Evolutionary conservation across 2,329 filamentous ascomycete species (phyloP).

Genomic region (Calonectria montana): DNA sequence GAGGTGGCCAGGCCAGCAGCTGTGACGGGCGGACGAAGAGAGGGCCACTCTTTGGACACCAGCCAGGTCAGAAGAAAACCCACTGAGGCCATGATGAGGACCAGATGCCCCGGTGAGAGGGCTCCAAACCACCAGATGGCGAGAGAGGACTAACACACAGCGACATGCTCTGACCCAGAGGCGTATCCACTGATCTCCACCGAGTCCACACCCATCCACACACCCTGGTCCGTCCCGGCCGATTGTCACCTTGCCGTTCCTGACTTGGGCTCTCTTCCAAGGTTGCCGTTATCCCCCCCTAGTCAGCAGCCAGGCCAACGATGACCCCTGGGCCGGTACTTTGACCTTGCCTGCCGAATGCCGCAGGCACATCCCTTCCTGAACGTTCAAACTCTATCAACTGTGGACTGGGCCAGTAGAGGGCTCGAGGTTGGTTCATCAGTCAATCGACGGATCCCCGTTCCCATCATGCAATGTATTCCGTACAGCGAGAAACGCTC

Average conservation of each 20-base stretch:
- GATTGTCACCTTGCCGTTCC: slow-evolving; percentile 43
- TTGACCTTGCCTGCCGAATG: slow-evolving; percentile 23
- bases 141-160: slow-evolving; percentile 9
- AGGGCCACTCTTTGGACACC: slow-evolving; percentile 5
- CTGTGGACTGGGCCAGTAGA: slow-evolving; percentile 1
- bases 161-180: slow-evolving; percentile 6
- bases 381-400: slow-evolving; percentile 15
- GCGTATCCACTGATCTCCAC: slow-evolving; percentile 27
- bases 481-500: slow-evolving; percentile 9
- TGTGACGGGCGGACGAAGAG: background rate
- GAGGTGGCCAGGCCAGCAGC: slow-evolving; percentile 5
- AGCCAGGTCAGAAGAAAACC: background rate
- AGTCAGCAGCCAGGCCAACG: slow-evolving; percentile 9
- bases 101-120: slow-evolving; percentile 3
- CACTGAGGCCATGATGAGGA: slow-evolving; percentile 13
- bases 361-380: slow-evolving; percentile 17
- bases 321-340: slow-evolving; percentile 30
- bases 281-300: slow-evolving; percentile 24
- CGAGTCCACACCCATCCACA: slow-evolving; percentile 29
- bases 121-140: slow-evolving; percentile 1
- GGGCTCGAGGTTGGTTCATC: slow-evolving; percentile 14
- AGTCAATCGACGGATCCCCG: slow-evolving; percentile 15
- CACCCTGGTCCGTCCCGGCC: slow-evolving; percentile 41
- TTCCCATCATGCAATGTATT: slow-evolving; percentile 11
- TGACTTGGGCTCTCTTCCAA: slow-evolving; percentile 39